Conservation (phyloP, 2,329 filamentous ascomycete species). For the Phoma sp. region DNA sequence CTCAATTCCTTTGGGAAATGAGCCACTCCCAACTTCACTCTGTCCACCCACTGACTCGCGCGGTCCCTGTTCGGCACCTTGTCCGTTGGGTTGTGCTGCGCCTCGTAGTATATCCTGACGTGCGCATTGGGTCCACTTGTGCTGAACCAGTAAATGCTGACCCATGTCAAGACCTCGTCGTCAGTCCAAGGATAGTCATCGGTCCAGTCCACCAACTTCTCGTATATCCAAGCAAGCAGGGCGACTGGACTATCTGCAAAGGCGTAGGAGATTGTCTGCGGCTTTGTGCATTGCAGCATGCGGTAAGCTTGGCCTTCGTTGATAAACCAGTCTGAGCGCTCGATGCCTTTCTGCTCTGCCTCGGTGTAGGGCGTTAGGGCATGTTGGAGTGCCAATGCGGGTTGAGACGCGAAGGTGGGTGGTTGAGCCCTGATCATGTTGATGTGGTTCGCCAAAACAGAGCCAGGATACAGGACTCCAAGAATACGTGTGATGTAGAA, state of each 20-base stretch:
- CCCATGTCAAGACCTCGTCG: constrained; percentile 78
- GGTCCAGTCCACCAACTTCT: constrained; percentile 81
- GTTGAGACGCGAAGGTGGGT: constrained; percentile 55
- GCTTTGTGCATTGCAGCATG: constrained; percentile 69
- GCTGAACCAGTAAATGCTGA: constrained; percentile 76
- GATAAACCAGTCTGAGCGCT: constrained; percentile 65
- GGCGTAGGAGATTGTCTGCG: constrained; percentile 75
- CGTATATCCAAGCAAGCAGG: constrained; percentile 79
- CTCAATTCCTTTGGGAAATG: constrained; percentile 67
- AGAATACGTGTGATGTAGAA: constrained; percentile 70
- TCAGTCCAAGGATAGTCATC: constrained; percentile 76
- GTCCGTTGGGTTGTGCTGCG: constrained; percentile 51
- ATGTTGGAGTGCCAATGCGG: constrained; percentile 65
- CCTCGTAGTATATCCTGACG: constrained; percentile 76
- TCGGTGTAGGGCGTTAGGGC: constrained; percentile 61
- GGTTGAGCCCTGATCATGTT: constrained; percentile 62
- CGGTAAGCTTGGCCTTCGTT: constrained; percentile 67
- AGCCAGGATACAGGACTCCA: constrained; percentile 64
- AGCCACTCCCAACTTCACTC: constrained; percentile 61
- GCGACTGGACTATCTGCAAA: constrained; percentile 74
- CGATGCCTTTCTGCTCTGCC: constrained; percentile 61
- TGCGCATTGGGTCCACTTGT: constrained; percentile 72
- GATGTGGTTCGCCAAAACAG: constrained; percentile 67
- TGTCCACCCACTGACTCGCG: constrained; percentile 53
- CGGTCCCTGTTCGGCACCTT: constrained; percentile 40